Percentiles rank a stretch among this genome's conserved stretches.
These are phyloP conservation scores for Hypericum androsaemum DNA, from an alignment of 345 rosid species.

Conservation along the genomic window DNA sequence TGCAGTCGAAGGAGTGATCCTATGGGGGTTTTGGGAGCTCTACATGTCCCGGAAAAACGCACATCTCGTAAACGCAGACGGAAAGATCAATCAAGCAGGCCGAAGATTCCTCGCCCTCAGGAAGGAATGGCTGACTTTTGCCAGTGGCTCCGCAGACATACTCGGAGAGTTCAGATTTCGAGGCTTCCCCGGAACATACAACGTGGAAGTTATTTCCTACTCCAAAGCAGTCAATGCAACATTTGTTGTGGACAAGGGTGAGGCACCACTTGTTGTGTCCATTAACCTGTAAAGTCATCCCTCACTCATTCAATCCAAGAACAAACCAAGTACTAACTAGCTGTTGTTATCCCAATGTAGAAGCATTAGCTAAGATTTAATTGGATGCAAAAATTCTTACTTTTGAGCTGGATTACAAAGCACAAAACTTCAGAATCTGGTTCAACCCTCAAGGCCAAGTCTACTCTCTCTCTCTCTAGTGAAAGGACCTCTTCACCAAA, in stretches of 20 bases:
- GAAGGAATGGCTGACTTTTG: constrained; percentile 17
- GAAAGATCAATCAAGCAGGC: constrained; percentile 21
- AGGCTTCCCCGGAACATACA: constrained; percentile 20
- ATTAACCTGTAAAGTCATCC: constrained; percentile 10
- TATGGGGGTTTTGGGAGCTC: constrained; percentile 27
- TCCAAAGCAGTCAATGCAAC: constrained; percentile 8
- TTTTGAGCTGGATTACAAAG: no score
- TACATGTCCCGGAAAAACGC: constrained; percentile 16
- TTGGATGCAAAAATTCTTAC: no score
- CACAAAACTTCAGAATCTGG: no score
- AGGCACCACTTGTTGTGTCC: constrained; percentile 13
- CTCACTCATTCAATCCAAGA: no score
- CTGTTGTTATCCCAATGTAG: no score
- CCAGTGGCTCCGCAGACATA: constrained; percentile 1
- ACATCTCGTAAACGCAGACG: constrained; percentile 20
- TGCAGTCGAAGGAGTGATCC: constrained; percentile 18
- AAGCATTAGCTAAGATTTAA: no score
- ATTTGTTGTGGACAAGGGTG: constrained; percentile 14
- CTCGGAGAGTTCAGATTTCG: constrained; percentile 21
- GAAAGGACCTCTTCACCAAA: no score
- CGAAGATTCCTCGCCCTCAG: constrained; percentile 16
- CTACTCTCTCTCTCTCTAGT: no score
- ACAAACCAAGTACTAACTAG: no score
- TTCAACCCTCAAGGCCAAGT: no score
- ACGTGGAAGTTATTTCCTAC: constrained; percentile 8